phyloP scores from a whole-genome alignment of 75 land plant species.

The Pseudotsuga menziesii region DNA sequence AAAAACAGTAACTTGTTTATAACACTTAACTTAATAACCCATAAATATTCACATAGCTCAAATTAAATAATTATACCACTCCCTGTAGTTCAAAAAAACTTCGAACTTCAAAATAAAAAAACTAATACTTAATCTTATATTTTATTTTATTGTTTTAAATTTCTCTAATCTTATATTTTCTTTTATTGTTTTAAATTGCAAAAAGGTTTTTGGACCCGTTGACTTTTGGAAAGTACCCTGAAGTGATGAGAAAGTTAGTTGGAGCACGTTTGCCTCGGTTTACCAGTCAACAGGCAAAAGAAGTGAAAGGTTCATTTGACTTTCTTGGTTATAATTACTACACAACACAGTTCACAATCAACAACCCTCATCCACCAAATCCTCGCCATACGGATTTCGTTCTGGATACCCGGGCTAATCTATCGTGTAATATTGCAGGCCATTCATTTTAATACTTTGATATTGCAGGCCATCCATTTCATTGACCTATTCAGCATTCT shows the following conservation, averaged over 20 bases:
- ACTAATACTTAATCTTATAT: conserved; percentile 14
- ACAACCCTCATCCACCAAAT: neutral
- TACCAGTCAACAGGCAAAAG: conserved; percentile 12
- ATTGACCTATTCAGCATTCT: no score
- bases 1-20: no score
- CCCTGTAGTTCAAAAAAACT: neutral
- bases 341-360: neutral
- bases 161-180: neutral
- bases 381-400: neutral
- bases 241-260: conserved; percentile 7
- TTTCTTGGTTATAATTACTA: neutral
- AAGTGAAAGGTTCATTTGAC: conserved; percentile 12
- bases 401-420: neutral
- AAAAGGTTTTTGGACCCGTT: conserved; percentile 20
- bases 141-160: neutral
- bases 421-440: neutral
- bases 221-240: conserved; percentile 13
- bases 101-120: no score
- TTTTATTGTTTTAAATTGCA: neutral
- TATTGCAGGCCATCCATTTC: no score
- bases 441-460: no score
- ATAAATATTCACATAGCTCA: no score
- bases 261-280: conserved; percentile 17
- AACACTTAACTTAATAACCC: no score
- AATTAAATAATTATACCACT: no score